Conservation (phyloP, 179 eudicot species). For the Beta macrorhiza region DNA sequence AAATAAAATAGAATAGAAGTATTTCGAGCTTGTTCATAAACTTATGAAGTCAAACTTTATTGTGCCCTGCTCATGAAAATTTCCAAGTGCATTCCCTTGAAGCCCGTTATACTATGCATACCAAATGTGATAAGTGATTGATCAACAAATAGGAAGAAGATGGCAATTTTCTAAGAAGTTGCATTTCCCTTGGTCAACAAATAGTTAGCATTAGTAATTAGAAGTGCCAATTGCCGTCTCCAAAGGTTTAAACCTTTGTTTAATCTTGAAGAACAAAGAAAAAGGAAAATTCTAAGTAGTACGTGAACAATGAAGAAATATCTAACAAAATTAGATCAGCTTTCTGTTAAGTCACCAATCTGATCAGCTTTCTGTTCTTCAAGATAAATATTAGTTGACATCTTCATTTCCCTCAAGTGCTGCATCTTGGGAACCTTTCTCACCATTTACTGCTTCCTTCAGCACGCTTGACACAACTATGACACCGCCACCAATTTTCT, state of each 20-base stretch:
- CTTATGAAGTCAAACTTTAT: too few species aligned
- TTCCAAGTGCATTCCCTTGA: background rate
- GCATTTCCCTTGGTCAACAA: background rate
- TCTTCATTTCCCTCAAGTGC: background rate
- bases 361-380: background rate
- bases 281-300: too few species aligned
- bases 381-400: background rate
- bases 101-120: background rate
- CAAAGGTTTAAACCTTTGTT: background rate
- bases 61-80: too few species aligned
- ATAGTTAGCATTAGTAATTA: background rate
- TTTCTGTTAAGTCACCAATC: background rate
- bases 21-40: too few species aligned
- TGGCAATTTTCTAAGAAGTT: background rate
- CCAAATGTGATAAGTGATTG: background rate
- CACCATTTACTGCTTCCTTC: constrained; percentile 16
- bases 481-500: constrained; percentile 31
- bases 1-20: too few species aligned
- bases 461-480: constrained; percentile 27
- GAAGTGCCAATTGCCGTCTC: background rate
- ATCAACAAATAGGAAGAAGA: background rate
- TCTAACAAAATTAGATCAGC: too few species aligned
- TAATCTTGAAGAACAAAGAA: too few species aligned
- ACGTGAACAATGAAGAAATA: too few species aligned
- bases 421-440: constrained; percentile 6